Percentiles rank a stretch among this genome's conserved stretches.
These are phyloP conservation scores for Euphrasia confusa DNA, from an alignment of 257 asterid genomes.

Conservation along the genomic window DNA sequence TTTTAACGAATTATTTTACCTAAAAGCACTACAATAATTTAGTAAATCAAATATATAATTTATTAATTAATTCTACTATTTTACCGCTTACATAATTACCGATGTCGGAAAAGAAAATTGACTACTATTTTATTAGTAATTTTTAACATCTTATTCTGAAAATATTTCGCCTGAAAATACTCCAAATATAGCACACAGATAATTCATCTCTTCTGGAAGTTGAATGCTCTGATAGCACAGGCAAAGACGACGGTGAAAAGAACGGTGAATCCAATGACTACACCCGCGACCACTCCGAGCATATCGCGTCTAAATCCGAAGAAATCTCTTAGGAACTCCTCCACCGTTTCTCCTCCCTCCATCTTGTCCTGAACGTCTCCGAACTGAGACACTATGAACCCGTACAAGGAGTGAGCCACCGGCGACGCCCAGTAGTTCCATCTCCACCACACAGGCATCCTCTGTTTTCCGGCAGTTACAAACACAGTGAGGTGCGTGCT, in stretches of 20 bases:
- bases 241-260: conserved; percentile 33
- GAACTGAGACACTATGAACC: conserved; percentile 52
- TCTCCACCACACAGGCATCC: conserved; percentile 79
- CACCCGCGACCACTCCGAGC: conserved; percentile 30
- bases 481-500: too few relatives aligned
- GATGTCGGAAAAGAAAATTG: too few relatives aligned
- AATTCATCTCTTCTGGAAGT: conserved; percentile 29
- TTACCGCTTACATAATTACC: too few relatives aligned
- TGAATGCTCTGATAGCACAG: conserved; percentile 33
- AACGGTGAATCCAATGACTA: conserved; percentile 30
- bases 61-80: too few relatives aligned
- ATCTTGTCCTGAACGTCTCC: conserved; percentile 40
- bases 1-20: too few relatives aligned
- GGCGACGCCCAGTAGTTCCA: conserved; percentile 81
- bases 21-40: too few relatives aligned
- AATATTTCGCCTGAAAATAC: too few relatives aligned
- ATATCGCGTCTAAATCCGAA: conserved; percentile 33
- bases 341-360: conserved; percentile 23
- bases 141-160: too few relatives aligned
- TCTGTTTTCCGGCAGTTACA: conserved; percentile 31
- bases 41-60: too few relatives aligned
- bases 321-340: conserved; percentile 27
- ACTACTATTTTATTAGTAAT: too few relatives aligned
- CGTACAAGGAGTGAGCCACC: conserved; percentile 56
- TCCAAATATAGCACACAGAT: too few relatives aligned